Percentiles rank a stretch among this genome's conserved stretches.
Conservation (phyloP, 116 monocot species). For the Trichopus zeylanicus region DNA sequence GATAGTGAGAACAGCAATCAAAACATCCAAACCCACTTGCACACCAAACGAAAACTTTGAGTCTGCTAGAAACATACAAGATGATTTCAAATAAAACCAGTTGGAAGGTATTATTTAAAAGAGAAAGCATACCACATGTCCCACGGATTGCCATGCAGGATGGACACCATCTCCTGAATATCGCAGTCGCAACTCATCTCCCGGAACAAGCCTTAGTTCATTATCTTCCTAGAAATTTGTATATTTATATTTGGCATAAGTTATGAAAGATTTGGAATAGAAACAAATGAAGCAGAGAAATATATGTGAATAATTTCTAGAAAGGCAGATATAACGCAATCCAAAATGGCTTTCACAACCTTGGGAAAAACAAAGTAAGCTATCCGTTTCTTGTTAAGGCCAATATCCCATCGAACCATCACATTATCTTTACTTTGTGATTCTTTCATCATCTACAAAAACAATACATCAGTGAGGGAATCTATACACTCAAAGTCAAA, state of each 20-base stretch:
- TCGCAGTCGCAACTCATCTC: constrained; percentile 92
- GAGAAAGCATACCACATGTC: constrained; percentile 79
- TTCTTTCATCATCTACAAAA: constrained; percentile 93
- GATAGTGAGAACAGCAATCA: background rate
- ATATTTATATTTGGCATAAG: background rate
- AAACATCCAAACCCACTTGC: background rate
- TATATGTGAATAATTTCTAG: background rate
- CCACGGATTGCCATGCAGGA: constrained; percentile 99
- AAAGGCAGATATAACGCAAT: background rate
- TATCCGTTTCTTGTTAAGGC: constrained; percentile 93
- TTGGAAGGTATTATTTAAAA: background rate
- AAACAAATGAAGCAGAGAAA: background rate
- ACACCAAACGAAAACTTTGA: background rate
- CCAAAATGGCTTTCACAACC: constrained; percentile 24
- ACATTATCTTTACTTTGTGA: constrained; percentile 96
- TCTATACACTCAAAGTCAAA: too few species aligned
- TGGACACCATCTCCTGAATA: constrained; percentile 91
- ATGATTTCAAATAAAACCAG: background rate
- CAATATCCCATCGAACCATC: constrained; percentile 91
- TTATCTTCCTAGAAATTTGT: constrained; percentile 76
- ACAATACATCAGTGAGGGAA: too few species aligned
- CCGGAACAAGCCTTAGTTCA: constrained; percentile 97
- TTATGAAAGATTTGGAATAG: background rate
- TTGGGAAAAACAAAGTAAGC: constrained; percentile 99
- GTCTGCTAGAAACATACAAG: background rate